Base-by-base conservation (phyloP, 2,329 filamentous ascomycete genomes). In the Monilinia polystroma region DNA sequence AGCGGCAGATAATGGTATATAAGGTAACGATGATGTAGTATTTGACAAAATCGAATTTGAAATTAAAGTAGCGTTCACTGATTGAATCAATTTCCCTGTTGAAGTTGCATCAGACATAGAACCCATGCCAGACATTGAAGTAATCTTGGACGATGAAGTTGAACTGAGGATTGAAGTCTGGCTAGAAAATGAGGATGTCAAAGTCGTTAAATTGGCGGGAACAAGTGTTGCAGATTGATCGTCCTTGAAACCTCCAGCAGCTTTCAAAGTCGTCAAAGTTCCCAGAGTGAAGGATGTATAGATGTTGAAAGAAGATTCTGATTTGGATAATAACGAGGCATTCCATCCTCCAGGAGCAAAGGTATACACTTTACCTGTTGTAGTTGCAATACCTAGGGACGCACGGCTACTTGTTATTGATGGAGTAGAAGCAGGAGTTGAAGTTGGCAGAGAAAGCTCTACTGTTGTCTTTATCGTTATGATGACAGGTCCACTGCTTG, bases 271-370 rank as follows among this genome's bases (percentile, higher is more conserved):
- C 1, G 71, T 63, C 23, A 67, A 29, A 6, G 59, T 55, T 12
- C 67, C 6, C 55, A 55, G 18, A 47, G 52, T 35, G n/a, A 18
- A 52, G 4, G 66, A 67, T 12, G 55, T 45, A 62, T 67, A 69
- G 16, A 72, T 63, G 18, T 69, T 55, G 29, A 71, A 51, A 20
- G 35, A 38, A 38, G 41, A 47, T 63, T 62, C 12, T 41, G 41
- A 43, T 47, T 6, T 29, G 38, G 14, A 59, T 32, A 62, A 59
- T 12, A 68, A 69, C 7, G 70, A 69, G 35, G 45, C 54, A 49
- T 74, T 73, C 73, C 72, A 74, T 51, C 73, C 73, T 23, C 68
- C 67, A 45, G 47, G 4, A 4, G 38, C 41, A 11, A 66, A 43
- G 7, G 68, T 69, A 35, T 63, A 71, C 29, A 45, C 67, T 62